Percentiles rank a stretch among this genome's conserved stretches.
Evolutionary conservation across 2,329 filamentous ascomycete genomes (phyloP).

Genomic region (Claviceps cyperi): DNA sequence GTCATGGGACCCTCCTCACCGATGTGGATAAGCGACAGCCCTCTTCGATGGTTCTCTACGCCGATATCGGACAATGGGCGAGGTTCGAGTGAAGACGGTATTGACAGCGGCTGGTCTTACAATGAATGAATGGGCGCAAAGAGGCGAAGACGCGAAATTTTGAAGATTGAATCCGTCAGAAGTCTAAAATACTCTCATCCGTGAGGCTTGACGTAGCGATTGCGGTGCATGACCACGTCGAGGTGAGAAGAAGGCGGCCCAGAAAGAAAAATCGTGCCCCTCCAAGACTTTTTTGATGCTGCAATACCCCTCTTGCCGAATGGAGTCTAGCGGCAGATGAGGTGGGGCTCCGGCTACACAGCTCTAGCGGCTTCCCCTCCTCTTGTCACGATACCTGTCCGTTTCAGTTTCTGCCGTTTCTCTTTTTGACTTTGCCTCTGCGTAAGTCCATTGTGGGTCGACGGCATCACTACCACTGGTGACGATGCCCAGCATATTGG

Average conservation of each 20-base stretch:
- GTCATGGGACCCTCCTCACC: not conserved
- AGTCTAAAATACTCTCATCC: conserved; percentile 1
- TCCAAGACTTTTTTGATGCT: conserved; percentile 6
- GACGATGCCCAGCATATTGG: not conserved
- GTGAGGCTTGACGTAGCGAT: not conserved
- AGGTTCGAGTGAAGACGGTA: not conserved
- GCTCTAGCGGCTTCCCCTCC: not conserved
- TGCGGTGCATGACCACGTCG: conserved; percentile 1
- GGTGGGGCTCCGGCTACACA: not conserved
- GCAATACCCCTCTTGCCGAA: conserved; percentile 17
- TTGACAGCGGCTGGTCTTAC: not conserved
- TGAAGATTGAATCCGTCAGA: not conserved
- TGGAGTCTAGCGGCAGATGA: conserved; percentile 13
- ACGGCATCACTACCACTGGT: not conserved
- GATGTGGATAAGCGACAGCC: not conserved
- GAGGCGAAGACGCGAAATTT: not conserved
- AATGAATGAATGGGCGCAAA: not conserved
- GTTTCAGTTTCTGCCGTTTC: not conserved
- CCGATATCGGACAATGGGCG: conserved; percentile 1
- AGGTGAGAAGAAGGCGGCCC: not conserved
- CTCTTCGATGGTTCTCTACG: not conserved
- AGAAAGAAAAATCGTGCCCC: conserved; percentile 12
- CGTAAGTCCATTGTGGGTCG: not conserved
- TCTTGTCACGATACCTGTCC: not conserved
- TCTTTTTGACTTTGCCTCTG: not conserved